Evolutionary conservation across 371 early-diverging fungal genomes (phyloP).

Genomic region (Batrachochytrium dendrobatidis): DNA sequence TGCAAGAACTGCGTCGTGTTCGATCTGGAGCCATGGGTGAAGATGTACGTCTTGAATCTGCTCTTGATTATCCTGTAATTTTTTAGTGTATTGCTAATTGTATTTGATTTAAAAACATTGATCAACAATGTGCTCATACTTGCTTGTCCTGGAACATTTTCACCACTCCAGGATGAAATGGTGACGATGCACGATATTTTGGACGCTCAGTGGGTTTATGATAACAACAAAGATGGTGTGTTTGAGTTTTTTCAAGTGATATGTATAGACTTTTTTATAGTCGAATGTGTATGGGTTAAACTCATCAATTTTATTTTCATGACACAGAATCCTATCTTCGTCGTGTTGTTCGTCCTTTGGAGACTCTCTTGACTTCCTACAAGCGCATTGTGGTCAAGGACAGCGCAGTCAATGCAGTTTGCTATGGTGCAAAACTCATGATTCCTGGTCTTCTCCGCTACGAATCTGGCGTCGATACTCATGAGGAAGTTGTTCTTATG

Average conservation of each 20-base stretch:
- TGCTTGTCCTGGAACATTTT: no score
- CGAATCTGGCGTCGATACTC: constrained; percentile 92
- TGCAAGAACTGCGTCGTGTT: constrained; percentile 99
- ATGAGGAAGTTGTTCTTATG: constrained; percentile 96
- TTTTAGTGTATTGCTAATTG: constrained; percentile 6
- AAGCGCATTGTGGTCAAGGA: constrained; percentile 99
- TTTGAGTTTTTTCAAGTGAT: constrained; percentile 13
- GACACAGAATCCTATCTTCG: constrained; percentile 75
- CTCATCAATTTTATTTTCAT: not conserved
- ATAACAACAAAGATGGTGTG: constrained; percentile 89
- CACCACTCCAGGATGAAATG: constrained; percentile 74
- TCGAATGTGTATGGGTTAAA: not conserved
- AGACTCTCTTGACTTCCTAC: constrained; percentile 90
- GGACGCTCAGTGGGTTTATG: constrained; percentile 97
- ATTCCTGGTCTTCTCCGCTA: constrained; percentile 96
- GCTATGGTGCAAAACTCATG: constrained; percentile 99
- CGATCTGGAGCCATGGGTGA: constrained; percentile 93
- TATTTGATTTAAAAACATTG: no score
- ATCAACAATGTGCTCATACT: no score
- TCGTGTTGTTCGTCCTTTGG: constrained; percentile 93
- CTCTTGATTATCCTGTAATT: not conserved
- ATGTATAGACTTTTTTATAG: not conserved
- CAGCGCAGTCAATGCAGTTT: constrained; percentile 97
- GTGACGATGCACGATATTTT: constrained; percentile 99
- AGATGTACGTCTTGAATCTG: constrained; percentile 47